Evolutionary conservation across 768 basidiomycete genomes (phyloP), one percentile per base, ranked within the genome.

Genomic region (Tylopilus sp.): DNA sequence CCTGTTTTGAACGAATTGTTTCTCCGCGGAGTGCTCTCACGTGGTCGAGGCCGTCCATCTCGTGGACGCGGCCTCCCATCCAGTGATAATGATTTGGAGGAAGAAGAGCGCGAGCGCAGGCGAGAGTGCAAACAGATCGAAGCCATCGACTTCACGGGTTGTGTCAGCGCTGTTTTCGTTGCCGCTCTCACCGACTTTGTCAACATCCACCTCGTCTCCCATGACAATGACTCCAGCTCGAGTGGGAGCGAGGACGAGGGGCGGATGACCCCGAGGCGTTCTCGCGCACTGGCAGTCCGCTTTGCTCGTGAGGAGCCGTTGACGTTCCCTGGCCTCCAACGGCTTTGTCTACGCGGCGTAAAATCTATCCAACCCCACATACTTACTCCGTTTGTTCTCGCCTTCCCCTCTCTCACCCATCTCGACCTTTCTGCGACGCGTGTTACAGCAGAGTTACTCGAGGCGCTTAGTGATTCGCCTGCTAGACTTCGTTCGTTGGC

Each of bases 371-470:
- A 85, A 30, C 77, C 89, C 13, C 77, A 80, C 48, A 80, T 82
- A 48, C 78, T 95, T 43, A 78, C 79, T 17, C 78, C 85, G 0
- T 90, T 95, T 63, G 78, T 94, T 43, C 73, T 87, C 34, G 84
- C 91, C 1, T 92, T 92, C 72, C 91, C 92, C 1, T 81, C 81
- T 38, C 83, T 98, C 21, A 92, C 92, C 16, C 89, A 93, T 64
- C 84, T 97, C 62, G 92, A 97, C 67, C 80, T 97, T 25, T 95
- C 93, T 3, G 87, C 88, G 50, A 98, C 93, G n/a, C 86, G 89
- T 7, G 79, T 81, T 31, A 82, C 82, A 1, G 82, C 89, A 4
- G 85, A 92, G 29, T 80, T 97, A 10, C 83, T 98, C 10, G 70
- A 76, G 26, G 71, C 79, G 0, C 76, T 98, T 14, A 82, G 83